These are phyloP conservation scores for Dactylis glomerata DNA, from an alignment of 176 grass and related monocot genomes.

Conservation along the genomic window DNA sequence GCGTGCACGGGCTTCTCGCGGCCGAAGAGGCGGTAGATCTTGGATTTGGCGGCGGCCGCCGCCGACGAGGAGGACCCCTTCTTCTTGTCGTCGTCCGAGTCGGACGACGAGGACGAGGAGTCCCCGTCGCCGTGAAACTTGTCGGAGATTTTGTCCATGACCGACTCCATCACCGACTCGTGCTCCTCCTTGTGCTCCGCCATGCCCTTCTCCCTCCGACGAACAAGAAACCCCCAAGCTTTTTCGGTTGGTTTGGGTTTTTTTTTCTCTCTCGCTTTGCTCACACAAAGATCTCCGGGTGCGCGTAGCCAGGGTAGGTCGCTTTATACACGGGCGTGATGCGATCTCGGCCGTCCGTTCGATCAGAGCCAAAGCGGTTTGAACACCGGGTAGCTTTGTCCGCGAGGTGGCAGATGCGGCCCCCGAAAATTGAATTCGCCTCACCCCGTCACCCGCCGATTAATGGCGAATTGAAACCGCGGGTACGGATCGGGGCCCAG, in stretches of 20 bases:
- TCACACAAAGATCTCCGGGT: conserved; percentile 18
- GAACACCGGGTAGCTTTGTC: not conserved
- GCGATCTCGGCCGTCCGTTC: conserved; percentile 28
- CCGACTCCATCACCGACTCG: conserved; percentile 41
- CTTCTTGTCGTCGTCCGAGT: conserved; percentile 72
- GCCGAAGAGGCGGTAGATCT: conserved; percentile 75
- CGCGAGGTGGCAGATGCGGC: not conserved
- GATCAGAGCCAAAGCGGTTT: not conserved
- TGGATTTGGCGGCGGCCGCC: conserved; percentile 37
- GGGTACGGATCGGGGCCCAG: not conserved
- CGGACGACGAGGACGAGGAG: conserved; percentile 68
- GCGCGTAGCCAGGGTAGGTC: conserved; percentile 9
- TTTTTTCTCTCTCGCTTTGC: not conserved
- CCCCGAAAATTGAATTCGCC: not conserved
- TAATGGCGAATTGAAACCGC: not conserved
- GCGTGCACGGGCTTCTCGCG: conserved; percentile 55
- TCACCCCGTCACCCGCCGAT: not conserved
- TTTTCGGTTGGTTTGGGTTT: not conserved
- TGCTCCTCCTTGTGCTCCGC: conserved; percentile 77
- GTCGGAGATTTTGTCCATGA: conserved; percentile 68
- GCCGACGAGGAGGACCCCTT: conserved; percentile 34
- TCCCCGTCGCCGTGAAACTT: conserved; percentile 53
- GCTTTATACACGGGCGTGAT: conserved; percentile 16
- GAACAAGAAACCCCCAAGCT: not conserved
- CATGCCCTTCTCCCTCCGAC: conserved; percentile 22